A percentile compares a stretch with the other conserved stretches of the same genome.
Conservation (phyloP, 768 basidiomycete genomes). For the Kockovaella imperatae region DNA sequence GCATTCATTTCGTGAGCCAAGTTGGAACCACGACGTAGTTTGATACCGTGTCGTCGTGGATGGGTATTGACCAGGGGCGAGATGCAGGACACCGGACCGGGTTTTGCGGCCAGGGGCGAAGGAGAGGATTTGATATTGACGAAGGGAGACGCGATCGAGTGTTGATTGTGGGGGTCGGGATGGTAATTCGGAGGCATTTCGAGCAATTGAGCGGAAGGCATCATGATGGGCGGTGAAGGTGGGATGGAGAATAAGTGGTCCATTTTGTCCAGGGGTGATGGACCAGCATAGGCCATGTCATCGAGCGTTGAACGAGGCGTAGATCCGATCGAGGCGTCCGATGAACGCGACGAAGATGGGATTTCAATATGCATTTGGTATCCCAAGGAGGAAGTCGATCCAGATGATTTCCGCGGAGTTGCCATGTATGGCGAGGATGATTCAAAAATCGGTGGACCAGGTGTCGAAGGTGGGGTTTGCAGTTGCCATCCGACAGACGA, state of each 20-base stretch:
- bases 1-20: conserved; percentile 1
- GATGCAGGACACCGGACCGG: conserved; percentile 1
- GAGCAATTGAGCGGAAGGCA: conserved; percentile 17
- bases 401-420: conserved; percentile 3
- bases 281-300: background rate
- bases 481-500: conserved; percentile 6
- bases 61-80: conserved; percentile 11
- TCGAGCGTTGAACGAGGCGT: no score
- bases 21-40: conserved; percentile 9
- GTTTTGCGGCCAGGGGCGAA: conserved; percentile 4
- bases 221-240: conserved; percentile 27
- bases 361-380: conserved; percentile 14
- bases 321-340: background rate
- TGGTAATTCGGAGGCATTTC: conserved; percentile 5
- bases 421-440: conserved; percentile 4
- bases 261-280: conserved; percentile 21
- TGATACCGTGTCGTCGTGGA: conserved; percentile 5
- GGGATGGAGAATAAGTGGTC: conserved; percentile 21
- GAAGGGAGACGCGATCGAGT: conserved; percentile 28
- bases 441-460: conserved; percentile 3
- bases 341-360: conserved; percentile 4
- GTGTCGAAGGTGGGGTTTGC: conserved; percentile 11
- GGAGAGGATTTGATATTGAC: conserved; percentile 21
- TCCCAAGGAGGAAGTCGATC: background rate
- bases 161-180: conserved; percentile 7